Percentiles rank a stretch among this genome's conserved stretches.
phyloP scores from a whole-genome alignment of 2,329 filamentous ascomycete genomes.

The Talaromyces sp. region DNA sequence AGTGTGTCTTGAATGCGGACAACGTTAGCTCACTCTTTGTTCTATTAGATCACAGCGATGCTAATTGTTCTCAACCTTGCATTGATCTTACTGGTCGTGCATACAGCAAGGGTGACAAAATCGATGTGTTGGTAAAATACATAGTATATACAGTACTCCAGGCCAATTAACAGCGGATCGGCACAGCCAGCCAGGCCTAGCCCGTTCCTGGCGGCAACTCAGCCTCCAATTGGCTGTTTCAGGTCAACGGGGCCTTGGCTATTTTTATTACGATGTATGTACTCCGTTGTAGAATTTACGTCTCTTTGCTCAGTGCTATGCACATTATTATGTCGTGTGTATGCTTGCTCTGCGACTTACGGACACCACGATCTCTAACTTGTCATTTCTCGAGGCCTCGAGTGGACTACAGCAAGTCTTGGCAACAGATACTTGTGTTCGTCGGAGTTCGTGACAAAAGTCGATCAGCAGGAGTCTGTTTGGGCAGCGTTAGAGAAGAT shows the following conservation, averaged over 20 bases:
- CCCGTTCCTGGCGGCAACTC: background rate
- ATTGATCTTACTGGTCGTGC: background rate
- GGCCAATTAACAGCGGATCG: background rate
- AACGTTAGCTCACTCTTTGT: background rate
- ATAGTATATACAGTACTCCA: background rate
- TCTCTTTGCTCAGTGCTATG: background rate
- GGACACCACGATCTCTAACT: background rate
- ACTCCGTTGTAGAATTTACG: background rate
- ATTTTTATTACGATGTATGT: background rate
- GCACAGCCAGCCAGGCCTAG: slow-evolving; percentile 5
- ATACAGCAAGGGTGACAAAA: slow-evolving; percentile 1
- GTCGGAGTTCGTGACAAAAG: background rate
- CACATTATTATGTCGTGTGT: no score
- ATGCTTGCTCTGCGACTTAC: background rate
- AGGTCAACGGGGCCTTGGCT: background rate
- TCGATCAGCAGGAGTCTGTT: slow-evolving; percentile 6
- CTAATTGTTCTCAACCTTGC: background rate
- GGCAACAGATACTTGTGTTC: no score
- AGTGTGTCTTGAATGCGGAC: background rate
- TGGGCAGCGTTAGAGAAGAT: slow-evolving; percentile 7
- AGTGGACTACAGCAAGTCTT: background rate
- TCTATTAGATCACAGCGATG: background rate
- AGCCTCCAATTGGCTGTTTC: slow-evolving; percentile 8
- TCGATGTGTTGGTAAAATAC: background rate
- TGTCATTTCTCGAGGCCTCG: background rate